Percentiles rank a stretch among this genome's conserved stretches.
Conservation (phyloP, 805 yeast species). For the Candida nemodendra region DNA sequence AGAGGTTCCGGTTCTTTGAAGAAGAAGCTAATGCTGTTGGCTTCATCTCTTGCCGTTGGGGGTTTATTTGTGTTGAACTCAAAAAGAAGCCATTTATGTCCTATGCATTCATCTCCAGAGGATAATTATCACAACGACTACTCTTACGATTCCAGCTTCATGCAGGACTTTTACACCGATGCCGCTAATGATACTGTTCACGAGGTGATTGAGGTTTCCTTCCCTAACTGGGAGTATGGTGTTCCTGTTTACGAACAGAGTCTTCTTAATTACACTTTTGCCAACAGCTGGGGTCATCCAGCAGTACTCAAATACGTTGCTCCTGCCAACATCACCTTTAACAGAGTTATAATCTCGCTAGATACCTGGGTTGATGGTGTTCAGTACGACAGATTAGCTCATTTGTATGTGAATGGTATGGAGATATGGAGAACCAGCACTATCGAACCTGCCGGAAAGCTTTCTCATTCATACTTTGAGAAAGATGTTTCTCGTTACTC, state of each 20-base stretch:
- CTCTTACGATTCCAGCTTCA: too few species aligned
- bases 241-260: conserved; percentile 39
- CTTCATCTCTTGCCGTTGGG: too few species aligned
- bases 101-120: too few species aligned
- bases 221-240: conserved; percentile 31
- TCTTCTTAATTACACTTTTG: conserved; percentile 50
- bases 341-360: conserved; percentile 52
- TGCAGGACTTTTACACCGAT: too few species aligned
- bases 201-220: conserved; percentile 34
- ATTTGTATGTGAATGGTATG: conserved; percentile 57
- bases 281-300: conserved; percentile 60
- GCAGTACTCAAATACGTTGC: conserved; percentile 40
- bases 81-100: too few species aligned
- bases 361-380: conserved; percentile 54
- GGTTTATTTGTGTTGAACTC: too few species aligned
- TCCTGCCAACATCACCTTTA: conserved; percentile 39
- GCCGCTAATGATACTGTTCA: conserved; percentile 10
- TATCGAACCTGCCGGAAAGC: conserved; percentile 64
- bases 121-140: too few species aligned
- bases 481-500: conserved; percentile 66
- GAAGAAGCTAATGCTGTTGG: too few species aligned
- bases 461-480: conserved; percentile 46
- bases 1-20: too few species aligned
- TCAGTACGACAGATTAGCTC: conserved; percentile 66
- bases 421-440: conserved; percentile 87